Evolutionary conservation across 768 basidiomycete species (phyloP).

Genomic region (Kwoniella pini): DNA sequence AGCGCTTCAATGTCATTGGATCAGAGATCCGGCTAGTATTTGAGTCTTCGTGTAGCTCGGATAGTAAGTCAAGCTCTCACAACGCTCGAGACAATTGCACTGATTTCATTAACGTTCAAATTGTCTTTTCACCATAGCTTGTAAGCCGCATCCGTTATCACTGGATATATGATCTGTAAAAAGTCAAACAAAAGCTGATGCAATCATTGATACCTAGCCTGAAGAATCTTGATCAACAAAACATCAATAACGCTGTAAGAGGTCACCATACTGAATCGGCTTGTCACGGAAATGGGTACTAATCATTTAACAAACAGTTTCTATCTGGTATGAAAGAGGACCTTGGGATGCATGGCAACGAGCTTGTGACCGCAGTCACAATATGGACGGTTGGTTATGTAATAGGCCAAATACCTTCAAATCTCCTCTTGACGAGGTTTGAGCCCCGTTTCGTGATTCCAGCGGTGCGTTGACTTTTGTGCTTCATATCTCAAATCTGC

Average conservation of each 20-base stretch:
- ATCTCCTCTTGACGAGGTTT: constrained; percentile 43
- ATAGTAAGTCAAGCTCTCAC: constrained; percentile 9
- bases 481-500: too few species aligned
- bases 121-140: too few species aligned
- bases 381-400: constrained; percentile 43
- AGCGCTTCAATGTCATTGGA: neutral
- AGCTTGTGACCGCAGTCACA: constrained; percentile 35
- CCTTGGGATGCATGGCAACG: constrained; percentile 35
- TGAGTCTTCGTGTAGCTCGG: too few species aligned
- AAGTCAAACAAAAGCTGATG: too few species aligned
- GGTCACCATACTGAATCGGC: neutral
- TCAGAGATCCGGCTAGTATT: too few species aligned
- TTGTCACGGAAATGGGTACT: neutral
- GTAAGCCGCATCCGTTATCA: neutral
- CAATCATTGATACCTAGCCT: constrained; percentile 1
- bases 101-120: too few species aligned
- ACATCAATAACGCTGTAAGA: constrained; percentile 39
- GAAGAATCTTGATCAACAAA: constrained; percentile 36
- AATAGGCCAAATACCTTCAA: constrained; percentile 33
- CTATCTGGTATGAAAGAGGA: constrained; percentile 48
- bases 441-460: constrained; percentile 47
- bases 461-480: neutral
- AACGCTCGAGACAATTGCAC: neutral
- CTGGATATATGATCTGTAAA: too few species aligned
- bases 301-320: constrained; percentile 8